Evolutionary conservation across 2,329 filamentous ascomycete species (phyloP).

Genomic region (Incumbomyces delicatus): DNA sequence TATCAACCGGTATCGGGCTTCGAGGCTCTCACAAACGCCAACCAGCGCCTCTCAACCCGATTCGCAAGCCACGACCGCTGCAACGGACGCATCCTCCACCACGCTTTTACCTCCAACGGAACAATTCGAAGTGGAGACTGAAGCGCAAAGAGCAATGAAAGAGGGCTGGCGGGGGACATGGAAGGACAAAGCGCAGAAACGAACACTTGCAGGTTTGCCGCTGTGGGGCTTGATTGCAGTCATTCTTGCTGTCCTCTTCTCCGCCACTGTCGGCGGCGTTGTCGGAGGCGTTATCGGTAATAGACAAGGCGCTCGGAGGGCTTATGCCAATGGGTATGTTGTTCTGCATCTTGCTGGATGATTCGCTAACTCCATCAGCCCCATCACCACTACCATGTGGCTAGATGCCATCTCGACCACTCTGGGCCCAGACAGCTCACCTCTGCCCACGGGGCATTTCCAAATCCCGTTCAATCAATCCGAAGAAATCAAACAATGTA

Average conservation of each 20-base stretch:
- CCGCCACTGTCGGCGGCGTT: constrained; percentile 42
- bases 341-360: constrained; percentile 11
- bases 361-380: constrained; percentile 15
- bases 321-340: constrained; percentile 17
- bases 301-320: constrained; percentile 21
- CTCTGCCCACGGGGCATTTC: constrained; percentile 39
- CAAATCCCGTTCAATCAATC: constrained; percentile 38
- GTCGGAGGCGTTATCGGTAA: constrained; percentile 45
- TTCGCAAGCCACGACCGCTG: constrained; percentile 4
- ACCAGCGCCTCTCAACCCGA: not conserved
- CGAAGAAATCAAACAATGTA: constrained; percentile 40
- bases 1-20: constrained; percentile 9
- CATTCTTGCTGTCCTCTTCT: constrained; percentile 37
- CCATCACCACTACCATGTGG: constrained; percentile 36
- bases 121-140: constrained; percentile 15
- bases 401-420: constrained; percentile 44
- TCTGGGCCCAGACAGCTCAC: constrained; percentile 32
- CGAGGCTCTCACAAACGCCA: not conserved
- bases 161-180: constrained; percentile 25
- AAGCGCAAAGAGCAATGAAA: constrained; percentile 24
- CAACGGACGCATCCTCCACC: constrained; percentile 20
- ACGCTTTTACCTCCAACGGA: not conserved
- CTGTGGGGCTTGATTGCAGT: constrained; percentile 42
- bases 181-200: constrained; percentile 33
- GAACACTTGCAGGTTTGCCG: constrained; percentile 41